A percentile compares a stretch with the other conserved stretches of the same genome.
Conservation (phyloP, 805 yeast species). For the Myxozyma neotropica region DNA sequence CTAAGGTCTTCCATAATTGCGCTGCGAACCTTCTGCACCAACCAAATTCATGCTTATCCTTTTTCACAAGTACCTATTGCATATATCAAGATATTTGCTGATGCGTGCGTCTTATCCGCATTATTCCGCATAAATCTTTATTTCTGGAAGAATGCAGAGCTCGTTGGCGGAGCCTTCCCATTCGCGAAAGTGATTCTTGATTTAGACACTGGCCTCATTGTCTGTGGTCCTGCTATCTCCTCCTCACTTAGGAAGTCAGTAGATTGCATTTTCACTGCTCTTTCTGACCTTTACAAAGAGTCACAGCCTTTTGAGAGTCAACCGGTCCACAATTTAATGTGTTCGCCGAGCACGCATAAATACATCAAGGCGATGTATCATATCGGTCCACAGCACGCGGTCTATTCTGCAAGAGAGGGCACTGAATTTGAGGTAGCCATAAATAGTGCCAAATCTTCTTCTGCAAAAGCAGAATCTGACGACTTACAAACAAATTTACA, state of each 20-base stretch:
- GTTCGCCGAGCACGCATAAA: not conserved
- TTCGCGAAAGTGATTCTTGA: conserved; percentile 1
- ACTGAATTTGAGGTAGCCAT: not conserved
- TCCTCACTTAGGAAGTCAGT: conserved; percentile 1
- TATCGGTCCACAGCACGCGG: not conserved
- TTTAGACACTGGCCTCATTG: conserved; percentile 18
- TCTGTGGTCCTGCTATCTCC: conserved; percentile 14
- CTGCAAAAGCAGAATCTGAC: too few species aligned
- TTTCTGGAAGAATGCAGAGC: not conserved
- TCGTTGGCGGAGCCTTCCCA: not conserved
- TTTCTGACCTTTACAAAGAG: not conserved
- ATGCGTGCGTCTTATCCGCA: conserved; percentile 18
- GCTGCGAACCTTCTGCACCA: conserved; percentile 3
- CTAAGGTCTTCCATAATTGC: not conserved
- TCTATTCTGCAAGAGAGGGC: not conserved
- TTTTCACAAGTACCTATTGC: conserved; percentile 15
- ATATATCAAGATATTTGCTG: conserved; percentile 4
- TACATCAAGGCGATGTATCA: not conserved
- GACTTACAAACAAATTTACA: not conserved
- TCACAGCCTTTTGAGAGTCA: not conserved
- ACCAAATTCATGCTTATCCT: conserved; percentile 15
- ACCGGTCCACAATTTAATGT: not conserved
- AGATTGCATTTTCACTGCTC: not conserved
- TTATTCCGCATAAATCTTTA: not conserved
- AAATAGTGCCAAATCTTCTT: not conserved